phyloP scores from a whole-genome alignment of 1,284 basidiomycete genomes.

The Boletellus deceptivus region DNA sequence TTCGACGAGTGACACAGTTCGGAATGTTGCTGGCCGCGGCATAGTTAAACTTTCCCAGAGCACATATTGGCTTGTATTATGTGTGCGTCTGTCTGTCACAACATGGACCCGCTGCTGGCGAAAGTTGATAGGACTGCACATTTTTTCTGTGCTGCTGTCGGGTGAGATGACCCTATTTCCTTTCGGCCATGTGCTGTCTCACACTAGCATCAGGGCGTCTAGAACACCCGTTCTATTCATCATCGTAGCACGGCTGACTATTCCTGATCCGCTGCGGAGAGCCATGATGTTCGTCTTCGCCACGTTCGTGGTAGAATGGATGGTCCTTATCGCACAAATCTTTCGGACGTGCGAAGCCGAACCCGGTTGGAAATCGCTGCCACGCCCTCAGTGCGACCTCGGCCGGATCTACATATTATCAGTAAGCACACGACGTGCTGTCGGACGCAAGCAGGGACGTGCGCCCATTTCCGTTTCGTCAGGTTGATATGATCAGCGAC shows the following conservation, averaged over 20 bases:
- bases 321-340: not conserved
- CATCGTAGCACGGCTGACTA: not conserved
- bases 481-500: constrained; percentile 1
- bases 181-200: not conserved
- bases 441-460: not conserved
- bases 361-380: not conserved
- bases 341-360: constrained; percentile 1
- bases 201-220: not conserved
- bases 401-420: not conserved
- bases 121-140: too few relatives aligned
- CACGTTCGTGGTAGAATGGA: not conserved
- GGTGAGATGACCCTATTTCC: not conserved
- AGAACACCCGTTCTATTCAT: not conserved
- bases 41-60: too few relatives aligned
- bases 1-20: too few relatives aligned
- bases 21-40: too few relatives aligned
- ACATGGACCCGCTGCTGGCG: too few relatives aligned
- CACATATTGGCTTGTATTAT: too few relatives aligned
- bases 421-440: not conserved
- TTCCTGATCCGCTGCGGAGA: not conserved
- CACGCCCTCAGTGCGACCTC: not conserved
- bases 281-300: not conserved
- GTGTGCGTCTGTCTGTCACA: too few relatives aligned
- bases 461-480: not conserved
- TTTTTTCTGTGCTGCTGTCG: too few relatives aligned